Conservation (phyloP, 441 rosid genomes). For the Rhodomyrtus psidioides region DNA sequence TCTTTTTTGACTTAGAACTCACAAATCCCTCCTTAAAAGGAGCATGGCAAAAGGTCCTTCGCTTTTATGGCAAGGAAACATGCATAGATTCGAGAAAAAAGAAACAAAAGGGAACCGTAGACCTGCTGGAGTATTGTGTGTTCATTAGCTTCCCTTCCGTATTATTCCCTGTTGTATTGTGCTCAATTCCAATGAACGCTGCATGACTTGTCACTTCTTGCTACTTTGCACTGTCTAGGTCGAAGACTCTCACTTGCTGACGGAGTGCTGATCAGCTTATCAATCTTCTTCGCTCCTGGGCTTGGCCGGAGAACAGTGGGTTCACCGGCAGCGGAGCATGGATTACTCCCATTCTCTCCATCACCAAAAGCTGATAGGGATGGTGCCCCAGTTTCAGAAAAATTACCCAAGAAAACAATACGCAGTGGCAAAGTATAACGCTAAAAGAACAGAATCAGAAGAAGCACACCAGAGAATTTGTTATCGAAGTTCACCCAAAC, state of each 20-base stretch:
- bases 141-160: neutral
- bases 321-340: constrained; percentile 52
- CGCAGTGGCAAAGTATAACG: no score
- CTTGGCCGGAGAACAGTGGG: constrained; percentile 55
- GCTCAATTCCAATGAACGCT: neutral
- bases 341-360: constrained; percentile 64
- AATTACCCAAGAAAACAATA: no score
- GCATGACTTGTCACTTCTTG: neutral
- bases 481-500: no score
- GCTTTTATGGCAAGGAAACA: neutral
- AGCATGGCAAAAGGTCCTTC: neutral
- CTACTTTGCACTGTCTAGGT: constrained; percentile 72
- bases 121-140: neutral
- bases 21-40: neutral
- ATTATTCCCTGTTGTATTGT: neutral
- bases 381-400: no score
- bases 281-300: constrained; percentile 61
- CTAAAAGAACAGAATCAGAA: no score
- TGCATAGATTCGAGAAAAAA: neutral
- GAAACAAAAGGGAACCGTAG: neutral
- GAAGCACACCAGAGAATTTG: no score
- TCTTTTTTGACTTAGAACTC: neutral
- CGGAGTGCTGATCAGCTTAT: constrained; percentile 43
- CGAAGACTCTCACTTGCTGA: constrained; percentile 57
- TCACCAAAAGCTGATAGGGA: no score